phyloP scores from a whole-genome alignment of 305 asterid genomes.

The Fraxinus xanthoxyloides region DNA sequence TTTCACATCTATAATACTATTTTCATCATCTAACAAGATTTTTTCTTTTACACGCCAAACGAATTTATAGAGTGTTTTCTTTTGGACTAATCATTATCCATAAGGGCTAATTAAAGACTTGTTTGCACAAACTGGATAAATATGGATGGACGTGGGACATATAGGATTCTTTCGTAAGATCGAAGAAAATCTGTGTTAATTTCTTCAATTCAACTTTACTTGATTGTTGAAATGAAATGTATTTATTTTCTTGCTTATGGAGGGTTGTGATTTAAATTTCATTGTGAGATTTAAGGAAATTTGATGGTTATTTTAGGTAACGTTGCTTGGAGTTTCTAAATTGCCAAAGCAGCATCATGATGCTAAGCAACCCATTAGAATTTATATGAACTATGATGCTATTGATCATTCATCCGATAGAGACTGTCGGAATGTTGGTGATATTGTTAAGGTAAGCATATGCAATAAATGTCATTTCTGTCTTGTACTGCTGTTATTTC shows the following conservation, averaged over 20 bases:
- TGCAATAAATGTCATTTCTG: not conserved
- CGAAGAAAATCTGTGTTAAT: not conserved
- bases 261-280: not conserved
- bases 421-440: constrained; percentile 79
- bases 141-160: constrained; percentile 41
- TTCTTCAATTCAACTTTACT: constrained; percentile 1
- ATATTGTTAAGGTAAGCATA: constrained; percentile 75
- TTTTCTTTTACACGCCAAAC: no score
- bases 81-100: no score
- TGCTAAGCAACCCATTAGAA: constrained; percentile 75
- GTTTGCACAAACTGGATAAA: no score
- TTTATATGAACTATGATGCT: constrained; percentile 89
- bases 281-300: not conserved
- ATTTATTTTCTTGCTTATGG: not conserved
- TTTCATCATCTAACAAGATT: no score
- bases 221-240: not conserved
- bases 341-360: constrained; percentile 36
- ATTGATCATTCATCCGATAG: constrained; percentile 94
- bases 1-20: no score
- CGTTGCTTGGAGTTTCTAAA: constrained; percentile 55
- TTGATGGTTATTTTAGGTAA: not conserved
- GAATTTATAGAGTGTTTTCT: no score
- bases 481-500: not conserved
- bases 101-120: no score
- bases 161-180: constrained; percentile 63